Base-by-base conservation (phyloP, 495 filamentous ascomycete species). In the Halenospora varia region DNA sequence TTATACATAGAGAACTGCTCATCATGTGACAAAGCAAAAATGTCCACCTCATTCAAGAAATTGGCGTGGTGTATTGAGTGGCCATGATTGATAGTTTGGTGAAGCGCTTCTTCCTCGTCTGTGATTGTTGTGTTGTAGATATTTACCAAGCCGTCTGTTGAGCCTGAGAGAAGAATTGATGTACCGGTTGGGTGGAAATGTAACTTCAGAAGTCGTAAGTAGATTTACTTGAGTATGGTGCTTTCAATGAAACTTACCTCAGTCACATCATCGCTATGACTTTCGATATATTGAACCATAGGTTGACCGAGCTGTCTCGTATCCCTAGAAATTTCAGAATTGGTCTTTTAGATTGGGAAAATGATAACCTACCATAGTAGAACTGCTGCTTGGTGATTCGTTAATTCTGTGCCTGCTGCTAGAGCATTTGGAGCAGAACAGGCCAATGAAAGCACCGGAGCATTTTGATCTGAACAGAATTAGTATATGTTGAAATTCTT, bases 231-330 rank as follows among this genome's bases (percentile, higher is more conserved):
- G 4, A 49, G 23, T n/a, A 40, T 9, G 8, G 8, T 47, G 44
- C 10, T 11, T 10, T 47, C 10, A 22, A 65, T 50, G 51, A 55
- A 35, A 53, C 65, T 59, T 51, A 89, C 86, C 74, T 90, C 85
- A 20, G 93, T 96, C 48, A 97, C 80, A 68, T 96, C 91, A 71
- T 97, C 93, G 54, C 87, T 93, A 70, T 97, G 93, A 49, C 89
- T 88, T 64, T 97, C 93, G 26, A 84, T 76, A 65, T 93, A 94
- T 64, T 87, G 63, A 62, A 77, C 70, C 51, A 70, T 68, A 51
- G 74, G 66, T 39, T 56, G 57, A 22, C 56, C 60, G 25, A 59
- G 46, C 56, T 65, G 57, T 56, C 64, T 59, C 18, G 56, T 46
- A 50, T 69, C 66, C 69, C 64, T 67, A 39, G 24, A 22, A 26